Base-by-base conservation (phyloP, 345 rosid species). In the Moricandia arvensis region DNA sequence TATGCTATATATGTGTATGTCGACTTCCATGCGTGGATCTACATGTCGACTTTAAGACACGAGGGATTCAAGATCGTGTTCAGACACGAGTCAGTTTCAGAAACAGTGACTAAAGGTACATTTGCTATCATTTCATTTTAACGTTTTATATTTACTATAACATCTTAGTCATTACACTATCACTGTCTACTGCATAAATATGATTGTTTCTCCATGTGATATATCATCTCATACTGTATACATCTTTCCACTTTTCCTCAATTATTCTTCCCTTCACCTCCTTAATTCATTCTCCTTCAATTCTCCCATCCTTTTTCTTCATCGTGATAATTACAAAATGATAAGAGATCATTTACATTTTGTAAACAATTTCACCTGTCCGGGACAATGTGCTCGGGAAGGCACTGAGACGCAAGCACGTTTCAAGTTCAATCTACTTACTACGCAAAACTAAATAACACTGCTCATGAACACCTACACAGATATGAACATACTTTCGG, bases 171-270 rank as follows among this genome's bases (percentile, higher is more conserved):
- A 29, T 63, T 38, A 63, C 62, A 71, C 45, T 31, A 71, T 45
- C 70, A 63, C 80, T 63, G 29, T 76, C 80, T 69, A 41, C 75
- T 69, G 65, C 71, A 54, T 26, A 51, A 35, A 49, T 59, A 37
- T 78, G 81, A 72, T 78, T 65, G 76, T 77, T 71, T 65, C 71
- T 58, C 77, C 77, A 78, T 78, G 81, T 72, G 81, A 78, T 76
- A n/a, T 54, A 63, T 70, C 59, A 55, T 41, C 51, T 70, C 77
- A 66, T 27, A 65, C 10, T 27, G 68, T 78, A 72, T 76, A 18
- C 77, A 72, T 59, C 68, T 77, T 35, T 16, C 26, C 68, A 72
- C 81, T 34, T 72, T 72, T 47, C 73, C 76, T 78, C 73, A 49
- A 51, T 72, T 78, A 77, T 77, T 72, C 62, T 51, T 72, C 62